Percentiles rank a stretch among this genome's conserved stretches.
These are phyloP conservation scores for Alternaria arborescens DNA, from an alignment of 2,329 filamentous ascomycete genomes.

Conservation along the genomic window DNA sequence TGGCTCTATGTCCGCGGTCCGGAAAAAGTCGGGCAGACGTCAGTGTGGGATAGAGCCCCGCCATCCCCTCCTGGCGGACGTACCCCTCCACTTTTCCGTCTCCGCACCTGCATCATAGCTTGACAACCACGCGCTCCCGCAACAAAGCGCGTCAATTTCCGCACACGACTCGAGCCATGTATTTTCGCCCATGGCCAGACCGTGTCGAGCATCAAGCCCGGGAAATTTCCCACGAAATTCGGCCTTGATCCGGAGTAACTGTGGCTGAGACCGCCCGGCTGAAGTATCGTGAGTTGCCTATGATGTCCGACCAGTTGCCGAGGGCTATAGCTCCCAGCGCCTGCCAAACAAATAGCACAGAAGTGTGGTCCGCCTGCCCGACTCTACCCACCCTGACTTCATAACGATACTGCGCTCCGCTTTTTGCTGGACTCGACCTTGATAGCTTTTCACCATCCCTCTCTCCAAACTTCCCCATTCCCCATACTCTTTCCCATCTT, in stretches of 20 bases:
- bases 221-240: conserved; percentile 8
- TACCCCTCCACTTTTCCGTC: conserved; percentile 32
- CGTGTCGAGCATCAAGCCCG: background rate
- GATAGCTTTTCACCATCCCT: conserved; percentile 17
- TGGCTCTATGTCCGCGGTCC: conserved; percentile 34
- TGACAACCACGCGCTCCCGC: conserved; percentile 25
- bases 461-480: conserved; percentile 14
- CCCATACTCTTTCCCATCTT: conserved; percentile 12
- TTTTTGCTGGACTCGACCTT: conserved; percentile 20
- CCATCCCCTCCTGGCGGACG: conserved; percentile 21
- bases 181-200: conserved; percentile 9
- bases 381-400: conserved; percentile 50
- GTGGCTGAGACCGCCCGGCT: conserved; percentile 15
- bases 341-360: conserved; percentile 42
- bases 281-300: conserved; percentile 37
- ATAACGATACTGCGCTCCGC: conserved; percentile 33
- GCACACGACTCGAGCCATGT: background rate
- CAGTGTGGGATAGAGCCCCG: conserved; percentile 10
- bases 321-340: conserved; percentile 35
- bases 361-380: conserved; percentile 48
- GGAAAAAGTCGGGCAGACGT: conserved; percentile 38
- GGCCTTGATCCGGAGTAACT: conserved; percentile 15
- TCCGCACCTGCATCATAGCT: conserved; percentile 32
- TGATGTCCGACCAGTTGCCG: conserved; percentile 40
- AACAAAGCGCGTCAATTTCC: conserved; percentile 34